Percentiles rank a stretch among this genome's conserved stretches.
Evolutionary conservation across 1,139 yeast species (phyloP).

Genomic region (Blastobotrys ciferrii): DNA sequence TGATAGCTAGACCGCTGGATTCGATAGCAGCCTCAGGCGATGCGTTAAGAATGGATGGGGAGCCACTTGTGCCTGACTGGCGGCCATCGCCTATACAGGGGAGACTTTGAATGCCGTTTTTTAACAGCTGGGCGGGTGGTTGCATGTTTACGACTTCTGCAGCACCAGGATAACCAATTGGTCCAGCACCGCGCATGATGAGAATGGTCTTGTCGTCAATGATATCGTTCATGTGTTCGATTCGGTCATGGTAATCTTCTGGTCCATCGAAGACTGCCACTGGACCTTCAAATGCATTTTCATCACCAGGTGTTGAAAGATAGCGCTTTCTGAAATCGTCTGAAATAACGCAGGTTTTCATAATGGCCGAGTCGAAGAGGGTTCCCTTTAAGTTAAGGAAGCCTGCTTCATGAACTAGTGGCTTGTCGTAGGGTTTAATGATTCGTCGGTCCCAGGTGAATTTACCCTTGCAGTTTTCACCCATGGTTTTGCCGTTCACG

Average conservation of each 20-base stretch:
- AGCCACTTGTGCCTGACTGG: conserved; percentile 28
- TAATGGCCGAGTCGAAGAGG: conserved; percentile 26
- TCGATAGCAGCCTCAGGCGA: conserved; percentile 27
- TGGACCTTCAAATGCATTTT: conserved; percentile 26
- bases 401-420: conserved; percentile 23
- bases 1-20: conserved; percentile 20
- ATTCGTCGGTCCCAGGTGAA: conserved; percentile 19
- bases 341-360: conserved; percentile 31
- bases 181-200: conserved; percentile 28
- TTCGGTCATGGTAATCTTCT: conserved; percentile 24
- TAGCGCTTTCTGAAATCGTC: conserved; percentile 23
- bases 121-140: conserved; percentile 24
- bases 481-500: conserved; percentile 26
- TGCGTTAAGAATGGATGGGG: conserved; percentile 28
- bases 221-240: conserved; percentile 12
- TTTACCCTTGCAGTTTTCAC: conserved; percentile 20
- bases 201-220: conserved; percentile 24
- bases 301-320: conserved; percentile 22
- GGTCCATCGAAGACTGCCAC: conserved; percentile 28
- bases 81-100: conserved; percentile 30
- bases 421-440: conserved; percentile 21
- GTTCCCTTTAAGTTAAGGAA: conserved; percentile 27
- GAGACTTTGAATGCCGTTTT: conserved; percentile 20
- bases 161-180: conserved; percentile 29
- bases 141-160: conserved; percentile 30